Evolutionary conservation across 495 filamentous ascomycete genomes (phyloP).

Genomic region (Penicillium roqueforti): DNA sequence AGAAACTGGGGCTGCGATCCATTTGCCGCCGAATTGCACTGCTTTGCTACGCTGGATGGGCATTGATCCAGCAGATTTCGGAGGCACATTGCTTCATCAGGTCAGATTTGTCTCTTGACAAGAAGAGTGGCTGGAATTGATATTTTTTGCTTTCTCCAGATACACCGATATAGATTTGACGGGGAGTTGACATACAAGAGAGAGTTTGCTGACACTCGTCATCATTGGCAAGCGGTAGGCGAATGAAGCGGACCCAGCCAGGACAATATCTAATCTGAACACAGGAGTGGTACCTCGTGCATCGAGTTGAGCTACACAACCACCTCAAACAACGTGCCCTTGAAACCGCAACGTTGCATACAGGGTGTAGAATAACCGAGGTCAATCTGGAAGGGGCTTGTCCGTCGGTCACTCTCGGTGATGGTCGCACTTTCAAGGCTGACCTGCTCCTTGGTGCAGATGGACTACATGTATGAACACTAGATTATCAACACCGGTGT

Average conservation of each 20-base stretch:
- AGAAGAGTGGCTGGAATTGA: neutral
- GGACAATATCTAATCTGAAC: neutral
- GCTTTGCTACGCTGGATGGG: slow-evolving; percentile 45
- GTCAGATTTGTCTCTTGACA: slow-evolving; percentile 4
- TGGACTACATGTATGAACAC: slow-evolving; percentile 40
- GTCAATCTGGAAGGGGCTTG: slow-evolving; percentile 40
- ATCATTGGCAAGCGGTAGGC: slow-evolving; percentile 25
- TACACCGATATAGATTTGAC: slow-evolving; percentile 19
- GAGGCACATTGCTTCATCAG: slow-evolving; percentile 24
- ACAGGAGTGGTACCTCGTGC: slow-evolving; percentile 40
- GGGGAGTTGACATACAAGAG: slow-evolving; percentile 20
- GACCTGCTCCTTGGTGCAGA: slow-evolving; percentile 59
- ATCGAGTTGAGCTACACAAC: slow-evolving; percentile 52
- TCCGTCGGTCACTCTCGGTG: slow-evolving; percentile 39
- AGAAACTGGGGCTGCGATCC: slow-evolving; percentile 54
- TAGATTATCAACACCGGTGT: neutral
- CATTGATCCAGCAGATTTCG: slow-evolving; percentile 37
- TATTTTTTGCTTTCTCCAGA: slow-evolving; percentile 6
- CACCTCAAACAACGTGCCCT: slow-evolving; percentile 40
- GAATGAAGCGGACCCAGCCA: neutral
- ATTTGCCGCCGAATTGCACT: slow-evolving; percentile 47
- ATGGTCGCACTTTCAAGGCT: slow-evolving; percentile 47
- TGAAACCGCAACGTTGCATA: slow-evolving; percentile 44
- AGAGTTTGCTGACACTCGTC: slow-evolving; percentile 18
- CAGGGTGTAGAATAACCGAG: slow-evolving; percentile 46